Conservation (phyloP, 73 alveolate genomes). For the Breviolum minutum region DNA sequence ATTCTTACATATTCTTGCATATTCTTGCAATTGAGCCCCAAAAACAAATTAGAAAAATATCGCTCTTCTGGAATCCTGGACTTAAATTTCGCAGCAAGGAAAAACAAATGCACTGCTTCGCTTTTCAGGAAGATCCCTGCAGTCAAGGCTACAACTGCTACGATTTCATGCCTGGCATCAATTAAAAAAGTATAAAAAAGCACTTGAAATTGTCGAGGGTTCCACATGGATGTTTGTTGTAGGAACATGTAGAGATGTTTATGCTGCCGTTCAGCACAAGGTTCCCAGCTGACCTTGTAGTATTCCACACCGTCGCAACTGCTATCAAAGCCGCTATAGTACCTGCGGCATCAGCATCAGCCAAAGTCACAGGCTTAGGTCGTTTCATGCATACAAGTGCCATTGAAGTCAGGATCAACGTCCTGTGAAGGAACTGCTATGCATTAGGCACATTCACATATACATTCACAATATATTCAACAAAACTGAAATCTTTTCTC, state of each 20-base stretch:
- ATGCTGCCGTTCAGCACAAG: background rate
- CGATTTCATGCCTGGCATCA: background rate
- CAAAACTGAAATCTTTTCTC: no score
- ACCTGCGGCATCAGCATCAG: background rate
- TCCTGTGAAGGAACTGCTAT: background rate
- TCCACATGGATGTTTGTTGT: no score
- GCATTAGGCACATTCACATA: background rate
- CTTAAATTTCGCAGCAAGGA: no score
- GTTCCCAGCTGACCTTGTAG: conserved; percentile 1
- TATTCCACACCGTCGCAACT: conserved; percentile 71
- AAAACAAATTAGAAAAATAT: no score
- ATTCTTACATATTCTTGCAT: no score
- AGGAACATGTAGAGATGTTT: background rate
- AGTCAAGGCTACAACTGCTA: no score
- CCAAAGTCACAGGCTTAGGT: background rate
- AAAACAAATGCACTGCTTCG: no score
- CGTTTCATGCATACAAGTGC: background rate
- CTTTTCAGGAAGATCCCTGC: no score
- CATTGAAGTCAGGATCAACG: background rate
- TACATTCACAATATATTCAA: background rate
- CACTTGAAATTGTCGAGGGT: no score
- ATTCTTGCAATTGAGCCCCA: no score
- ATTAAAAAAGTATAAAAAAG: background rate
- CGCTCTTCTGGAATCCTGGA: no score
- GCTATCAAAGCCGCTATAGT: conserved; percentile 35